Conservation (phyloP, 768 basidiomycete genomes). For the Tylopilus subfusipes region DNA sequence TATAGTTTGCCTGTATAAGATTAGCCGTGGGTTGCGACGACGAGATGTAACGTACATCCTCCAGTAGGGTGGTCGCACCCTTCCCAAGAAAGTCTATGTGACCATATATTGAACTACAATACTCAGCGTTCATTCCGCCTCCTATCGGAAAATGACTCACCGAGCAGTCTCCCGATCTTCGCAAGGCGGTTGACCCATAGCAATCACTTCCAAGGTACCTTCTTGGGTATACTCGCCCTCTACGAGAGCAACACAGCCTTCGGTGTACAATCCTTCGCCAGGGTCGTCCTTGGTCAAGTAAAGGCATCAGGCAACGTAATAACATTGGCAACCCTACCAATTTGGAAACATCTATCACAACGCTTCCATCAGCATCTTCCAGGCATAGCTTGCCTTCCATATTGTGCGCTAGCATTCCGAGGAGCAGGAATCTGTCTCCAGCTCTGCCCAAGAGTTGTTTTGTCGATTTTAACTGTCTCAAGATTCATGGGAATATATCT, state of each 20-base stretch:
- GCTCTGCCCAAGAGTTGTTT: conserved; percentile 92
- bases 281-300: conserved; percentile 63
- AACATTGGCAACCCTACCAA: conserved; percentile 45
- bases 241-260: conserved; percentile 91
- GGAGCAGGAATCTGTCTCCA: conserved; percentile 84
- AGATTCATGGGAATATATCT: conserved; percentile 17
- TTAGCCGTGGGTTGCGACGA: background rate
- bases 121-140: conserved; percentile 6
- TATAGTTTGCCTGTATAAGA: conserved; percentile 51
- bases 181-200: conserved; percentile 96
- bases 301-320: conserved; percentile 7
- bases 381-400: conserved; percentile 89
- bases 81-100: conserved; percentile 98
- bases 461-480: conserved; percentile 79
- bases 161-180: conserved; percentile 82
- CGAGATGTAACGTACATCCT: conserved; percentile 63
- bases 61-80: conserved; percentile 82
- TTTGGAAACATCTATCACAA: conserved; percentile 84
- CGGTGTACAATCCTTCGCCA: conserved; percentile 93
- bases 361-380: conserved; percentile 90
- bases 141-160: conserved; percentile 38
- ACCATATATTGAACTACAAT: conserved; percentile 80
- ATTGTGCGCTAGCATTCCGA: conserved; percentile 87
- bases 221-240: conserved; percentile 98
- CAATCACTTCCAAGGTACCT: conserved; percentile 81